These are phyloP conservation scores for Coemansia sp. DNA, from an alignment of 192 early-diverging fungal species.

Conservation along the genomic window DNA sequence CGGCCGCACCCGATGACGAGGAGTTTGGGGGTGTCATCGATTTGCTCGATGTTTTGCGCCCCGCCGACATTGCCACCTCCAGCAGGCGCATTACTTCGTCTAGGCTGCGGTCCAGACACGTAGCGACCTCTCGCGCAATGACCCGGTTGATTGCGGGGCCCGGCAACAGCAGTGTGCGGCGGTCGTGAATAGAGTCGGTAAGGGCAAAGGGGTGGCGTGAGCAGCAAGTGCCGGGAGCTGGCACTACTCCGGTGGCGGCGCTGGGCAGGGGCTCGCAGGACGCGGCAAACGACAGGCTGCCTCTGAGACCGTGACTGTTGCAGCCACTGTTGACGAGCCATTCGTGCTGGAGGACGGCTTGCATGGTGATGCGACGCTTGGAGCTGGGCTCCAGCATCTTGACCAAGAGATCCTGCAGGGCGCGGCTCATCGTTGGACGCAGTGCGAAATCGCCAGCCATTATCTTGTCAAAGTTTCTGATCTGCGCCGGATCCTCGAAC, in stretches of 20 bases:
- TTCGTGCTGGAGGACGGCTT: constrained; percentile 25
- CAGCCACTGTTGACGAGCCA: constrained; percentile 22
- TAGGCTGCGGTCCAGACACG: constrained; percentile 38
- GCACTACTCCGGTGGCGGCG: background rate
- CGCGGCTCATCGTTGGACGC: constrained; percentile 29
- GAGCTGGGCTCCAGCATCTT: constrained; percentile 50
- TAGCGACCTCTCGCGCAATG: constrained; percentile 37
- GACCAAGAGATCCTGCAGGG: constrained; percentile 42
- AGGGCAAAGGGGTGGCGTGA: constrained; percentile 9
- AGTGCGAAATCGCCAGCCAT: constrained; percentile 55
- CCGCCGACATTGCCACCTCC: constrained; percentile 25
- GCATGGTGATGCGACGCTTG: constrained; percentile 33
- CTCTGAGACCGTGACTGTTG: background rate
- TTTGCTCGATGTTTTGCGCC: constrained; percentile 4
- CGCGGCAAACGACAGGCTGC: background rate
- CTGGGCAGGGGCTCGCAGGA: background rate
- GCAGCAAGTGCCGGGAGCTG: constrained; percentile 22
- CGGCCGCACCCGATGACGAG: background rate
- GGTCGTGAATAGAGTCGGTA: constrained; percentile 13
- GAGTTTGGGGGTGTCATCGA: background rate
- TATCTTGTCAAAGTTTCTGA: constrained; percentile 58
- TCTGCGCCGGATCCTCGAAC: constrained; percentile 56
- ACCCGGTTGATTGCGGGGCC: constrained; percentile 24
- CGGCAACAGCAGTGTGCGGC: constrained; percentile 26
- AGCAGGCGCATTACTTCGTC: constrained; percentile 29